A percentile compares a stretch with the other conserved stretches of the same genome.
phyloP scores from a whole-genome alignment of 768 basidiomycete genomes.

The Agrocybe pediades region DNA sequence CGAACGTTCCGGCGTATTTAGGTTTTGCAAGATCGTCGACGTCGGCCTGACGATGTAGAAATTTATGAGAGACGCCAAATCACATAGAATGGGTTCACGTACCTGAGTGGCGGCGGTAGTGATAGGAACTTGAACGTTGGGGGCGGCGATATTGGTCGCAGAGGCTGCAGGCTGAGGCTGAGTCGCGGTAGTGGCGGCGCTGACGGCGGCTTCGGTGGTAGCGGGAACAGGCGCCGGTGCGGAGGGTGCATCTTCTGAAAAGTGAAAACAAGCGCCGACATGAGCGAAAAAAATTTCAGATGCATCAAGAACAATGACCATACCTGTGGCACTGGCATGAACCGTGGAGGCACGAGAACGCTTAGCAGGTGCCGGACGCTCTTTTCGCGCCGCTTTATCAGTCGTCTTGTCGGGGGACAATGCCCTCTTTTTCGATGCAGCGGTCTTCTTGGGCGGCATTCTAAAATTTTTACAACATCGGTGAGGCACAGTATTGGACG shows the following conservation, averaged over 20 bases:
- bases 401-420: not conserved
- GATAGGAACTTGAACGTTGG: no score
- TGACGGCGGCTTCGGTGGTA: no score
- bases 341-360: not conserved
- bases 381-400: not conserved
- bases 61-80: not conserved
- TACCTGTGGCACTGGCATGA: not conserved
- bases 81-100: not conserved
- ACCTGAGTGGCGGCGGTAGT: not conserved
- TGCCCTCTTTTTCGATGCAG: not conserved
- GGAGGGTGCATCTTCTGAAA: not conserved
- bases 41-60: not conserved
- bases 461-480: no score
- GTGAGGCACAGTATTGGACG: no score
- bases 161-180: no score
- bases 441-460: not conserved
- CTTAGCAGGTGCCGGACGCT: not conserved
- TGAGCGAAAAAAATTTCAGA: not conserved
- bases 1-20: slow-evolving; percentile 33
- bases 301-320: not conserved
- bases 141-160: no score
- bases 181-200: no score
- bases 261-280: not conserved
- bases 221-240: no score
- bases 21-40: not conserved